These are phyloP conservation scores for Kitagawia praeruptora DNA, from an alignment of 129 eudicot genomes.

Conservation along the genomic window DNA sequence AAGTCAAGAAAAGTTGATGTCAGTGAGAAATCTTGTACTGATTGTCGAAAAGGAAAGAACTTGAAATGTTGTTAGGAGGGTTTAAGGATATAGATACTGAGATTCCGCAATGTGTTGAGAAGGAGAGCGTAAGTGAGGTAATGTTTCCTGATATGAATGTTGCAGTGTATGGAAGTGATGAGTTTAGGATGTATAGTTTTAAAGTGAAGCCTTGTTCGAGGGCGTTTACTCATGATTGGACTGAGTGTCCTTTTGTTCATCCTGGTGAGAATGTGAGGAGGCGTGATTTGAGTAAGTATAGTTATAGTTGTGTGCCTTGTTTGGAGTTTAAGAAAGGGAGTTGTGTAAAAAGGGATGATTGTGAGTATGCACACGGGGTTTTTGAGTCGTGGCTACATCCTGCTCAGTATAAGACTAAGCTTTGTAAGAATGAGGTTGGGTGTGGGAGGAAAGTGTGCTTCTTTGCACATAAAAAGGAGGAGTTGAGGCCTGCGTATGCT, in stretches of 20 bases:
- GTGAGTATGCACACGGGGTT: conserved; percentile 95
- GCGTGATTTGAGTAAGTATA: conserved; percentile 66
- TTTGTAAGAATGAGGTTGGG: conserved; percentile 83
- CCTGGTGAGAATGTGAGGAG: conserved; percentile 95
- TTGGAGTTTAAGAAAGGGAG: conserved; percentile 83
- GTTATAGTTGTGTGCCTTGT: conserved; percentile 86
- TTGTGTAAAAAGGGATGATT: conserved; percentile 65
- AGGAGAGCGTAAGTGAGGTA: conserved; percentile 57
- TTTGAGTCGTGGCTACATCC: conserved; percentile 99
- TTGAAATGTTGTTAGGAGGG: conserved; percentile 50
- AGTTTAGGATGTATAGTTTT: conserved; percentile 82
- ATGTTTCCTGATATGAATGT: conserved; percentile 86
- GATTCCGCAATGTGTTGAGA: conserved; percentile 17
- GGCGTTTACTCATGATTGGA: conserved; percentile 95
- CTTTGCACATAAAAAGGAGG: conserved; percentile 81
- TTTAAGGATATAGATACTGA: conserved; percentile 15
- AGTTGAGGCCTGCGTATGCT: conserved; percentile 71
- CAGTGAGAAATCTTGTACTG: conserved; percentile 49
- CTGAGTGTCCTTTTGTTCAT: conserved; percentile 96
- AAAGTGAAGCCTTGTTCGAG: conserved; percentile 94
- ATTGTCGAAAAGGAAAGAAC: conserved; percentile 29
- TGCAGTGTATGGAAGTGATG: conserved; percentile 70
- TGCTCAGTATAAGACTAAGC: conserved; percentile 77
- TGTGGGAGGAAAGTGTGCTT: conserved; percentile 89
- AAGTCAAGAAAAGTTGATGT: conserved; percentile 32